phyloP scores from a whole-genome alignment of 345 rosid species.

The Atalantia buxifolia region DNA sequence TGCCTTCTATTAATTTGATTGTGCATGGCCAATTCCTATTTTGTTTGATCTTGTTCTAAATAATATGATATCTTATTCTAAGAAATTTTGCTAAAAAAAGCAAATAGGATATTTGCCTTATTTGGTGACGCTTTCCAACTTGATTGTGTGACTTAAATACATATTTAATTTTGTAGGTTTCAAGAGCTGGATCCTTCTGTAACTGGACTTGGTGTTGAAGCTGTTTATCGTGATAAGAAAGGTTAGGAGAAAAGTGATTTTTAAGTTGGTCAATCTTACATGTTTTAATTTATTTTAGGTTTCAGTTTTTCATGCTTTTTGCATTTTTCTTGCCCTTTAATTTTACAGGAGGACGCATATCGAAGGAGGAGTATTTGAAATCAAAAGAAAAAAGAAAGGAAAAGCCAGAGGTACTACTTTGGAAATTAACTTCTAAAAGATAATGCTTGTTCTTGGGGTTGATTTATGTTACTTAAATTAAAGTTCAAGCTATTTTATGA shows the following conservation, averaged over 20 bases:
- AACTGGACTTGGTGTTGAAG: constrained; percentile 77
- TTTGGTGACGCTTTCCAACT: background rate
- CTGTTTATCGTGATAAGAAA: constrained; percentile 87
- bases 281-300: constrained; percentile 1
- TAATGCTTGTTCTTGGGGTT: background rate
- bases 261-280: constrained; percentile 8
- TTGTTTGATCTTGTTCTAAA: background rate
- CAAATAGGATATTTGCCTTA: background rate
- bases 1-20: background rate
- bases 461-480: background rate
- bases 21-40: background rate
- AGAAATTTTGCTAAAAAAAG: background rate
- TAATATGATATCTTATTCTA: background rate
- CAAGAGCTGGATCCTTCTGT: constrained; percentile 66
- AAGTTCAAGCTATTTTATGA: background rate
- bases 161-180: constrained; percentile 41
- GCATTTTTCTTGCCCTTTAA: background rate
- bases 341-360: constrained; percentile 12
- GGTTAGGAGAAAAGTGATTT: constrained; percentile 33
- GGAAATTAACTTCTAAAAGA: background rate
- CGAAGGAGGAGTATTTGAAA: constrained; percentile 15
- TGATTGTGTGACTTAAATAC: background rate
- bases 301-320: background rate
- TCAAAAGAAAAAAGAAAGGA: constrained; percentile 11
- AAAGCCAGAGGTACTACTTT: constrained; percentile 13